Percentiles rank a stretch among this genome's conserved stretches.
These are phyloP conservation scores for Vairimorpha necatrix DNA, from an alignment of 371 early-diverging fungal species.

Conservation along the genomic window DNA sequence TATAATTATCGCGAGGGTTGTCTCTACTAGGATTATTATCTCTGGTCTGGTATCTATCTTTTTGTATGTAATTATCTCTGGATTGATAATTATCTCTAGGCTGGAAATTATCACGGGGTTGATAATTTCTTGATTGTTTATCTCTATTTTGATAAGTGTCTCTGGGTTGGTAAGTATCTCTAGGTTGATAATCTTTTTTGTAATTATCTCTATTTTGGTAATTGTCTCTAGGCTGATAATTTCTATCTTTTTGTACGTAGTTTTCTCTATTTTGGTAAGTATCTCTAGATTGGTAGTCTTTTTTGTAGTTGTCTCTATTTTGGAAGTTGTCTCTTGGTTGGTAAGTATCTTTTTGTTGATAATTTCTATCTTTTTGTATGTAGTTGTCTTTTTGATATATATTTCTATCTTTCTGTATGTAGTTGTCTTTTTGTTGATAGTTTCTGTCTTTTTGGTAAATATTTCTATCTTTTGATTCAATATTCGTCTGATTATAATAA, in stretches of 20 bases:
- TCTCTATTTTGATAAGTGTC: constrained; percentile 11
- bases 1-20: no score
- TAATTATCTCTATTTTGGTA: neutral
- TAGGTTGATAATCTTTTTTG: neutral
- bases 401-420: neutral
- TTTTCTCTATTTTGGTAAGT: neutral
- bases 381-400: neutral
- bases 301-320: neutral
- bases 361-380: neutral
- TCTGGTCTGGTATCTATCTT: no score
- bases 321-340: neutral
- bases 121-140: neutral
- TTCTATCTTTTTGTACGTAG: neutral
- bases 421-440: neutral
- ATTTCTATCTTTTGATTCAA: neutral
- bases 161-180: neutral
- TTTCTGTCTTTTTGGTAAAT: constrained; percentile 2
- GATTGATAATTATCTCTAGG: constrained; percentile 6
- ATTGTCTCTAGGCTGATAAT: neutral
- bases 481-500: neutral
- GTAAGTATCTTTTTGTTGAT: neutral
- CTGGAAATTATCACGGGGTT: no score
- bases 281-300: neutral
- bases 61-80: constrained; percentile 11
- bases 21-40: no score